Evolutionary conservation across 768 basidiomycete genomes (phyloP), one percentile per base, ranked within the genome.

Genomic region (Boletus insuetus): DNA sequence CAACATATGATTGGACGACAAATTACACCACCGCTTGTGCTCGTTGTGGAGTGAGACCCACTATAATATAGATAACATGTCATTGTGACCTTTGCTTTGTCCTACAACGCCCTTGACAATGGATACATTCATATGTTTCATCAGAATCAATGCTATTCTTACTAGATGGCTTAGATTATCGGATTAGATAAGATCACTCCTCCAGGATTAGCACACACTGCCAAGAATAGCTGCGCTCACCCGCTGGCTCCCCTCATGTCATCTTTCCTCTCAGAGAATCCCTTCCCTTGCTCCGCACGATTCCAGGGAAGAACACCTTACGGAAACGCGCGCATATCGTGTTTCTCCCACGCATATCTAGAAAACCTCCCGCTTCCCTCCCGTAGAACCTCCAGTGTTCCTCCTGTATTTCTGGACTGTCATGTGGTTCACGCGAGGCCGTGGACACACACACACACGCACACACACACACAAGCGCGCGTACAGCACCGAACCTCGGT

Each of bases 131-230:
- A 39, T 19, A n/a, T 39, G 38, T 19, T 19, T 19, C 17, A 39
- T n/a, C n/a, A n/a, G n/a, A n/a, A n/a, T 38, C 37, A 38, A 7
- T 17, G 6, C 38, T 2, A 3, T n/a, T 39, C 14, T 39, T 39
- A 19, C 8, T 7, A 20, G 19, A 41, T 39, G 13, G 34, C 39
- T 13, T 31, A 51, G 58, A 61, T 61, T 29, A 60, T 55, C 46
- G 16, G 35, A n/a, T 19, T 22, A 67, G 64, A 65, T 65, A 67
- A 67, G 56, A 62, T 65, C 35, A 10, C 17, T n/a, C 22, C 6
- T 47, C 16, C 16, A 51, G 40, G 61, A 58, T 53, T 38, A 42
- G 50, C 54, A 17, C 49, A 45, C 9, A 19, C n/a, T 1, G 6
- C 58, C 32, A 56, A 57, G 61, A 61, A 63, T 56, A 65, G 52